Conservation (phyloP, 345 rosid genomes). For the Eucalyptus brandiana region DNA sequence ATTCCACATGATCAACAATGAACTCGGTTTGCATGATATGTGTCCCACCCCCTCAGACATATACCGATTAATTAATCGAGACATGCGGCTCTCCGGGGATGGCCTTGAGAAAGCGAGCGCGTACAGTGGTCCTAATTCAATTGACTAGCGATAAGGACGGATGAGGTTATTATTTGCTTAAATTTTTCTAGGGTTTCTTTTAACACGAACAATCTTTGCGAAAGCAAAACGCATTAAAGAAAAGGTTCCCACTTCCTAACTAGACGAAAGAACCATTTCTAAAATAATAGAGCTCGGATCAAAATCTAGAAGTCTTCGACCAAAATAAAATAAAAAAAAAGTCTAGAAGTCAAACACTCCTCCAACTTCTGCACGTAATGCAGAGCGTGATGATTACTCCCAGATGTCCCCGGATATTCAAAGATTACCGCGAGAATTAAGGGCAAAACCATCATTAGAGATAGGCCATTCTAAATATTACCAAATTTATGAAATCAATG, state of each 20-base stretch:
- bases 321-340: too few species aligned
- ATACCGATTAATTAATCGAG: background rate
- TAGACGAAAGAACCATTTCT: background rate
- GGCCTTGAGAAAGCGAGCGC: background rate
- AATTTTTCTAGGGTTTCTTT: too few species aligned
- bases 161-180: too few species aligned
- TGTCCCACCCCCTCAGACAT: background rate
- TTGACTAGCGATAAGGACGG: background rate
- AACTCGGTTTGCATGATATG: background rate
- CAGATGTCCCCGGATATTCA: background rate
- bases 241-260: background rate
- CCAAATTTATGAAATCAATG: background rate
- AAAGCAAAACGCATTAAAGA: too few species aligned
- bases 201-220: too few species aligned
- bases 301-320: background rate
- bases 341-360: background rate
- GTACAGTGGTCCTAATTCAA: background rate
- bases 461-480: background rate
- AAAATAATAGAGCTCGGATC: background rate
- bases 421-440: background rate
- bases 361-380: background rate
- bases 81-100: background rate
- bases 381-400: background rate
- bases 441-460: background rate
- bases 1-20: background rate